phyloP scores from a whole-genome alignment of 73 alveolate genomes.

The Effrenium voratum region DNA sequence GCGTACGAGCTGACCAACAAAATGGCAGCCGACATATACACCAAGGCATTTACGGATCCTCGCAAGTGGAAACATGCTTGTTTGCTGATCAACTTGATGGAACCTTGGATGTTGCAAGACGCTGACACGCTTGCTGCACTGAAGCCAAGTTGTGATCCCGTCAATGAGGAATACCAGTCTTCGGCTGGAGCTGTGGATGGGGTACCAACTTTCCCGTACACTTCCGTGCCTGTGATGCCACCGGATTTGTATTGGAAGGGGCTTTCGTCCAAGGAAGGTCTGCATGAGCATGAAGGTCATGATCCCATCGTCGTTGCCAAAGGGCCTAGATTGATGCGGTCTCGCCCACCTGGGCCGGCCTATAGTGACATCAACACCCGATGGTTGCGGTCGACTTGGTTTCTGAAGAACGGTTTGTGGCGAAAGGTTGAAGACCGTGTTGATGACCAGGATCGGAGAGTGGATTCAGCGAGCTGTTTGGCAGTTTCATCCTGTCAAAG shows the following conservation, averaged over 20 bases:
- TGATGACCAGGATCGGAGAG: not conserved
- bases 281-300: not conserved
- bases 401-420: not conserved
- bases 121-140: too few relatives aligned
- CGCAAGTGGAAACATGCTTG: not conserved
- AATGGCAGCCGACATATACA: not conserved
- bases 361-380: not conserved
- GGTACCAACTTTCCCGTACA: constrained; percentile 4
- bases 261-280: not conserved
- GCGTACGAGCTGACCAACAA: not conserved
- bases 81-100: not conserved
- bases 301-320: constrained; percentile 48
- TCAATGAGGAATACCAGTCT: too few relatives aligned
- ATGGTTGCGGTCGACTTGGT: not conserved
- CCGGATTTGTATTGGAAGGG: not conserved
- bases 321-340: not conserved
- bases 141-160: too few relatives aligned
- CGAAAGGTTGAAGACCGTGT: not conserved
- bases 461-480: constrained; percentile 13
- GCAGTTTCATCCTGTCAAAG: not conserved
- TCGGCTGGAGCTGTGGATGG: not conserved
- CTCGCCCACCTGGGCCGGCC: not conserved
- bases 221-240: constrained; percentile 10
- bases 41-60: not conserved
- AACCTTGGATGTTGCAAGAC: too few relatives aligned